These are phyloP conservation scores for Spinacia oleracea DNA, from an alignment of 179 eudicot species.

Conservation along the genomic window DNA sequence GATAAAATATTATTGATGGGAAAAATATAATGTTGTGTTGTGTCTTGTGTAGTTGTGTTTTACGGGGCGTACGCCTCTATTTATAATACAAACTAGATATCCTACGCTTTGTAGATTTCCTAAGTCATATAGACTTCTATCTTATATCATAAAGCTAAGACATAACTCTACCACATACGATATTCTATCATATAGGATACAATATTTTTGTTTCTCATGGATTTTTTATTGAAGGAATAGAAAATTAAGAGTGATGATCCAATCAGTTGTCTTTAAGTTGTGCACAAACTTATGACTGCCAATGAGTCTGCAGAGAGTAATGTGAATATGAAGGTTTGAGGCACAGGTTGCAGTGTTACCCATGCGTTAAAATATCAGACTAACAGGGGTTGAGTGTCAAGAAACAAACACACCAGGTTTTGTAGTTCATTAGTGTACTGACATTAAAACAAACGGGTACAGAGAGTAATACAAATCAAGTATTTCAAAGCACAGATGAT, in stretches of 20 bases:
- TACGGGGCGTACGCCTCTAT: no score
- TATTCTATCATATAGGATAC: no score
- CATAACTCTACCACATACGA: no score
- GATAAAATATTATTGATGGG: no score
- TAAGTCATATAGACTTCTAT: no score
- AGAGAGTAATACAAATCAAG: neutral
- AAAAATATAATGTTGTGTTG: no score
- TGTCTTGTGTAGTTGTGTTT: no score
- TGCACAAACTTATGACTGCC: conserved; percentile 7
- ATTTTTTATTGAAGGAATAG: neutral
- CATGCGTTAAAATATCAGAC: neutral
- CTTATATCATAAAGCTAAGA: no score
- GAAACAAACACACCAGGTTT: neutral
- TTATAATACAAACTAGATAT: no score
- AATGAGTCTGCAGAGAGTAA: neutral
- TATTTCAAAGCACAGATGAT: conserved; percentile 1
- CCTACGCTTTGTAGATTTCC: no score
- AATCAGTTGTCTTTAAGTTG: neutral
- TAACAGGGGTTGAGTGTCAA: neutral
- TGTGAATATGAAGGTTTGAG: neutral
- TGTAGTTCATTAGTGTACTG: neutral
- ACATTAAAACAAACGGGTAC: neutral
- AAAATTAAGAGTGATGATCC: neutral
- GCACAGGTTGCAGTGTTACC: neutral
- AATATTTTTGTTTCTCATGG: no score